Evolutionary conservation across 1,139 yeast genomes (phyloP).

Genomic region (Nakaseomyces uthaithaninus): DNA sequence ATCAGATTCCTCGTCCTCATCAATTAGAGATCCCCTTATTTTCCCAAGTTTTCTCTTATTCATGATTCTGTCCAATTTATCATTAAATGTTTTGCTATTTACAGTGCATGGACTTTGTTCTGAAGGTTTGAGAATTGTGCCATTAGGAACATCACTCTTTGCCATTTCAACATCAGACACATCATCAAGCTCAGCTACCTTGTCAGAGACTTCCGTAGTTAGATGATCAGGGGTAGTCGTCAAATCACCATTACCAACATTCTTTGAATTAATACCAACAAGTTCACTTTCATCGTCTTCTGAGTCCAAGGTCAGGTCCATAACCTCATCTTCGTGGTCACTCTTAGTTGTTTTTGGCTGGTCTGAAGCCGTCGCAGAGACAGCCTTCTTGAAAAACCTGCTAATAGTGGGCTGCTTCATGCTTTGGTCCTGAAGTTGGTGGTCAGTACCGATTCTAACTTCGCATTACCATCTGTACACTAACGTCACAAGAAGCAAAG

Average conservation of each 20-base stretch:
- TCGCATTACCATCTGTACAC: neutral
- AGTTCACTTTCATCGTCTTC: conserved; percentile 5
- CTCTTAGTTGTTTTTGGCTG: conserved; percentile 9
- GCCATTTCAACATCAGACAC: no score
- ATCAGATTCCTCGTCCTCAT: conserved; percentile 2
- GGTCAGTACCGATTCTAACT: no score
- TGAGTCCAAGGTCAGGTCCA: conserved; percentile 10
- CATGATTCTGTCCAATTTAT: conserved; percentile 6
- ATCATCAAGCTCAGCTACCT: no score
- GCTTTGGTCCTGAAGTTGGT: no score
- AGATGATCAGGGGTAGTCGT: no score
- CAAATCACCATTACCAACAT: neutral
- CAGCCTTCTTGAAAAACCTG: conserved; percentile 23
- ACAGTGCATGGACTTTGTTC: neutral
- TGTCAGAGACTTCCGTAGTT: no score
- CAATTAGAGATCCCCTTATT: neutral
- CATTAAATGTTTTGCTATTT: neutral
- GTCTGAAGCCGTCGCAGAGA: conserved; percentile 1
- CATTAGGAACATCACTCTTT: no score
- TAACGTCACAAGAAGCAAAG: neutral
- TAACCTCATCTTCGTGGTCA: conserved; percentile 4
- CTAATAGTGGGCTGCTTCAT: conserved; percentile 25
- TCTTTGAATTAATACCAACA: neutral
- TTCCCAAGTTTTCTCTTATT: conserved; percentile 2
- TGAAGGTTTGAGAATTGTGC: neutral